Conservation (phyloP, 192 early-diverging fungal species). For the Backusella circina region DNA sequence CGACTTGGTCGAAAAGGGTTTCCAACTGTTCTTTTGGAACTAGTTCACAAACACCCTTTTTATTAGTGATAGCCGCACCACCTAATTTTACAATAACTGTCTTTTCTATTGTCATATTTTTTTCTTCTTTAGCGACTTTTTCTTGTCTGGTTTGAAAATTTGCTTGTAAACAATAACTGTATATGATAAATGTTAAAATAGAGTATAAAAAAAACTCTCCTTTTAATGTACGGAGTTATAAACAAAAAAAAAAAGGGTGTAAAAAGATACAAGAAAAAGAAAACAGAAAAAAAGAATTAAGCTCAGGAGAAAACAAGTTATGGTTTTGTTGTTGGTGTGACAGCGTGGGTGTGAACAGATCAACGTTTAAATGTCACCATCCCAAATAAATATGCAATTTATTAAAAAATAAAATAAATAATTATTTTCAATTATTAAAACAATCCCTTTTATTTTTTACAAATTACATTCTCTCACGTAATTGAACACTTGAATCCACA, state of each 20-base stretch:
- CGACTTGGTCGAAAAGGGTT: not conserved
- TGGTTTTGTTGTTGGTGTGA: not conserved
- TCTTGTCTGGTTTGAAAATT: not conserved
- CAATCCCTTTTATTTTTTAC: not conserved
- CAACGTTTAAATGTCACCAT: not conserved
- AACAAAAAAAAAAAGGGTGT: not conserved
- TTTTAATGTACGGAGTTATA: not conserved
- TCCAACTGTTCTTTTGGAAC: not conserved
- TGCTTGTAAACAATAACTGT: not conserved
- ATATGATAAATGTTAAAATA: too few relatives aligned
- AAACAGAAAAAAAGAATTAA: conserved; percentile 1
- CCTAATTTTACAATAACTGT: conserved; percentile 23
- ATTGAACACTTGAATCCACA: not conserved
- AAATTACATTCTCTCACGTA: not conserved
- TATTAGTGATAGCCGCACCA: conserved; percentile 26
- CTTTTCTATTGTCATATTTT: not conserved
- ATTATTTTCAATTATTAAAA: not conserved
- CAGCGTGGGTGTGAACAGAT: not conserved
- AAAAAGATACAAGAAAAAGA: not conserved
- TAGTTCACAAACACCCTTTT: not conserved
- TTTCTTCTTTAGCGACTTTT: not conserved
- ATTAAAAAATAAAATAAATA: not conserved
- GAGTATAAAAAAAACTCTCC: not conserved
- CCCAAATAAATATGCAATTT: not conserved
- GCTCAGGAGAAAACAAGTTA: not conserved